phyloP scores from a whole-genome alignment of 2,329 filamentous ascomycete species.

The Colletotrichum limetticola region DNA sequence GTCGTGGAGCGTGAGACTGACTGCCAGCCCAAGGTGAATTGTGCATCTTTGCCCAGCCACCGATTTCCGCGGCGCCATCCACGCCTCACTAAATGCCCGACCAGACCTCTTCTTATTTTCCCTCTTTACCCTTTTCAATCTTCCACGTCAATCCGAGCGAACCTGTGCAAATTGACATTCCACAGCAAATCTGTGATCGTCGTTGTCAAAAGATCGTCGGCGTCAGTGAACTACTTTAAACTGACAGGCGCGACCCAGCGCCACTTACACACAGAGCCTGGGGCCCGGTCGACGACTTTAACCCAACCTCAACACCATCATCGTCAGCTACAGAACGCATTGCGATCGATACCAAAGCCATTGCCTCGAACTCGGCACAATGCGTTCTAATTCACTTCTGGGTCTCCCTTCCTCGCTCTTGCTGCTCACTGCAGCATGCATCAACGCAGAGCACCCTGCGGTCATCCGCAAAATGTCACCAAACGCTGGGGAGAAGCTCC shows the following conservation, averaged over 20 bases:
- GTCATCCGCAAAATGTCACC: conserved; percentile 78
- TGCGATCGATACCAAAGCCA: background rate
- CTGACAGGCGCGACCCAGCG: background rate
- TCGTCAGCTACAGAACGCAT: background rate
- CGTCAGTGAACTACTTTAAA: background rate
- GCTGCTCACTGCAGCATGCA: conserved; percentile 54
- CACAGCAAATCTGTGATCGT: background rate
- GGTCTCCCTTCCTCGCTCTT: conserved; percentile 57
- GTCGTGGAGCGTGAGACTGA: background rate
- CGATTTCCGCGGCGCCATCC: conserved; percentile 22
- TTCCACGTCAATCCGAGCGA: background rate
- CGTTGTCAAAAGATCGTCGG: background rate
- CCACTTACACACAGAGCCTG: background rate
- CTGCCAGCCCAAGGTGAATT: background rate
- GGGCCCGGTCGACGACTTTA: background rate
- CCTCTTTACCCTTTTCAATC: background rate
- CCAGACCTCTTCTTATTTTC: background rate
- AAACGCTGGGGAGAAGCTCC: conserved; percentile 79
- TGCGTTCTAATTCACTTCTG: conserved; percentile 53
- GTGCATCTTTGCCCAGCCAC: conserved; percentile 29
- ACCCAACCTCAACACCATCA: conserved; percentile 6
- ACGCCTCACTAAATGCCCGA: conserved; percentile 10
- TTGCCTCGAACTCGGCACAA: conserved; percentile 38
- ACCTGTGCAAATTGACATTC: background rate
- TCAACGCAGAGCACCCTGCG: conserved; percentile 58